Evolutionary conservation across 2,329 filamentous ascomycete genomes (phyloP), one percentile per base, ranked within the genome.

Genomic region (Aspergillus clavatus): DNA sequence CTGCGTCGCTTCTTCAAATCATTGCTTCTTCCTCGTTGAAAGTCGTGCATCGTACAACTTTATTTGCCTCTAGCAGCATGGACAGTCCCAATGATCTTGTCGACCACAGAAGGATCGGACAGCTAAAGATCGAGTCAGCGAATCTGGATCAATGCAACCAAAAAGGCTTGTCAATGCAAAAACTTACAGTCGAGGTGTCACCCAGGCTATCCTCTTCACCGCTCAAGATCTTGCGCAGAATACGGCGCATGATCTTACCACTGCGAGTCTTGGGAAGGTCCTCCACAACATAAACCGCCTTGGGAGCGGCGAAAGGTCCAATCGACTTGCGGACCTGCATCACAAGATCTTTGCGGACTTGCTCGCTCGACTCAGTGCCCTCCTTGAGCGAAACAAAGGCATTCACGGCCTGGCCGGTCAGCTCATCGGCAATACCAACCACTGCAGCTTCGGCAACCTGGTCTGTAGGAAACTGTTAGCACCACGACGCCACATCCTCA

Each of bases 191-290:
- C 16, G 87, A 87, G 27, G 79, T 94, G 64, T 98, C 93, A 59
- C 93, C 93, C 43, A 98, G 77, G 72, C 95, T 90, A 68, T 98
- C 93, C 72, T 96, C 91, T 76, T 98, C 93, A 27, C 91, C 91
- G 12, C 90, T 90, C 57, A 98, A 72, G 63, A 98, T 95, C 87
- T 98, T 98, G 61, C 93, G 81, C 75, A 98, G 72, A 64, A 98
- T 95, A 54, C 93, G 84, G 53, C 93, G 82, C 93, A 98, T 98
- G 64, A 98, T 98, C 85, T 98, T 98, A 56, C 93, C 93, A 58
- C 87, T 95, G 58, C 93, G 81, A 28, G 93, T 98, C 83, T 98
- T 97, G 61, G 93, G 93, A 54, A 98, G 80, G 67, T 98, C 93
- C 3, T 89, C 86, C 36, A 98, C 87, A 43, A 95, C 81, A 67